Evolutionary conservation across 2,329 filamentous ascomycete species (phyloP), one percentile per base, ranked within the genome.

Genomic region (Chaetomiaceae sp.): DNA sequence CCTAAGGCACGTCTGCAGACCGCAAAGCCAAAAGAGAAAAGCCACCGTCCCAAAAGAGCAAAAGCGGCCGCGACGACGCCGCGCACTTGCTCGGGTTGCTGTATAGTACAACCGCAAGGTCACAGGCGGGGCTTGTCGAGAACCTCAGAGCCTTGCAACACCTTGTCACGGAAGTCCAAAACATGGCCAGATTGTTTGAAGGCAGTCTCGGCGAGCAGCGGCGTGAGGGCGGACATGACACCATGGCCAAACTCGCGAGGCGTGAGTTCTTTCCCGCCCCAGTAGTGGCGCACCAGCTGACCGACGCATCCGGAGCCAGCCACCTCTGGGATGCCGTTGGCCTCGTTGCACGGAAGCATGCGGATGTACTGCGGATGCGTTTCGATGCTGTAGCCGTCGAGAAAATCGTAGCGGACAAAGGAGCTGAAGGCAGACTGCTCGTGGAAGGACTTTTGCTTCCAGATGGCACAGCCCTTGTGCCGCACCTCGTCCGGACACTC

Each of bases 361-460:
- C 61, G 62, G 52, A 72, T 68, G 49, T 67, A 63, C 47, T 51
- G 24, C 10, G 46, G 49, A 33, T 67, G 60, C 34, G 58, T 60
- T 48, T 63, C 69, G 45, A 68, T 64, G 40, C 49, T 56, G 27
- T 47, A 39, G 8, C 55, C 55, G 38, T 57, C 54, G 26, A 57
- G 39, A 30, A 57, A 57, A 38, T 57, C 46, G 58, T 72, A 72
- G 30, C 69, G 65, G 43, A 70, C 64, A 45, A 59, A 66, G 9
- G 64, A 69, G 56, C 68, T 69, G 53, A 72, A 72, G 12, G 66
- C 69, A 36, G 67, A 68, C 57, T 72, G 69, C 42, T 68, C 60
- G 40, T 59, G 56, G 55, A 68, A 71, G 14, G 65, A 61, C 36
- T 66, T 64, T 61, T 54, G 62, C 50, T 61, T 65, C 52, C 63